Percentiles rank a stretch among this genome's conserved stretches.
phyloP scores from a whole-genome alignment of 1,139 yeast species.

The Zygosaccharomyces pseudobailii region DNA sequence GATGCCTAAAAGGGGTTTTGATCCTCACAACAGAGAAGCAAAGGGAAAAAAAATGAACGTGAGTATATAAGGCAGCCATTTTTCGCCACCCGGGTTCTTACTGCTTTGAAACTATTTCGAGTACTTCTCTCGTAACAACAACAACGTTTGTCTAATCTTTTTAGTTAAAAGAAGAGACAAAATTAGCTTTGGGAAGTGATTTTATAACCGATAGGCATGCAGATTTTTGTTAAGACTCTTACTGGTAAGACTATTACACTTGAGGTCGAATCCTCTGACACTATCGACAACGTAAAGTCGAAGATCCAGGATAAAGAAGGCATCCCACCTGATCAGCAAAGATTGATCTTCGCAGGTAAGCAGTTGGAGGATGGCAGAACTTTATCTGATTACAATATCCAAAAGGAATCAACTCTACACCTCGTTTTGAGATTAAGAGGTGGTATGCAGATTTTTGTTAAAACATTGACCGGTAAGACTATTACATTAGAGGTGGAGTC shows the following conservation, averaged over 20 bases:
- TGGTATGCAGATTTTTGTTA: constrained; percentile 46
- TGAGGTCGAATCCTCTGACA: constrained; percentile 80
- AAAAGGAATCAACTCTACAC: constrained; percentile 70
- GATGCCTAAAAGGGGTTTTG: not conserved
- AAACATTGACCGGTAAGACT: constrained; percentile 65
- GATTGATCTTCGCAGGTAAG: constrained; percentile 82
- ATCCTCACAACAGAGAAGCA: constrained; percentile 1
- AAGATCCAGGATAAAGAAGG: constrained; percentile 87
- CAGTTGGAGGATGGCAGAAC: constrained; percentile 84
- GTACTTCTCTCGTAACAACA: not conserved
- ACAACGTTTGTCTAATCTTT: not conserved
- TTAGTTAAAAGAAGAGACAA: not conserved
- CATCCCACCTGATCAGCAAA: constrained; percentile 83
- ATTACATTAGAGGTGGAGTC: constrained; percentile 67
- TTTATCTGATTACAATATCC: constrained; percentile 72
- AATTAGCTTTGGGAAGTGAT: not conserved
- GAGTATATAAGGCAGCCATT: constrained; percentile 4
- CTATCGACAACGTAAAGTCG: constrained; percentile 78
- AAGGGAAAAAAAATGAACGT: constrained; percentile 14
- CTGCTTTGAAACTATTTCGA: not conserved
- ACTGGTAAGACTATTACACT: constrained; percentile 78
- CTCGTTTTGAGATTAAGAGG: constrained; percentile 73
- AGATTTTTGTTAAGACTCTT: constrained; percentile 57
- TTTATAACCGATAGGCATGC: constrained; percentile 67
- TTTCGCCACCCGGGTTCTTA: constrained; percentile 8